Evolutionary conservation across 768 basidiomycete species (phyloP).

Genomic region (Rhodosporidiobolus odoratus): DNA sequence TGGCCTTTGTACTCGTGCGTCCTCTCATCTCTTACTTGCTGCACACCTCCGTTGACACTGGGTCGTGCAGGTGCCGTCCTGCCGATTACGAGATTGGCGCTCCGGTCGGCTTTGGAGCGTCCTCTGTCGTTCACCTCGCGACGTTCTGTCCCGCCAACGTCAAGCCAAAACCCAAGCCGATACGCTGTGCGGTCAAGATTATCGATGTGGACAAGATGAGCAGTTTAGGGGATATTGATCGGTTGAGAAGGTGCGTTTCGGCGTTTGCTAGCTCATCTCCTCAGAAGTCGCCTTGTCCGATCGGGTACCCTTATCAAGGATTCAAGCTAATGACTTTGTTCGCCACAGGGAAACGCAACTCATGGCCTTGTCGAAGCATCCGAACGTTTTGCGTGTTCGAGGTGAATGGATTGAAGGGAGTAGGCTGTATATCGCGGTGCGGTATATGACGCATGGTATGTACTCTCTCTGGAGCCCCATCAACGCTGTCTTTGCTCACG

Average conservation of each 20-base stretch:
- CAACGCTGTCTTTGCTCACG: too few species aligned
- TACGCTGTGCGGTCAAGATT: conserved; percentile 78
- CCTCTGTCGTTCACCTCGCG: conserved; percentile 82
- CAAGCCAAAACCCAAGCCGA: conserved; percentile 35
- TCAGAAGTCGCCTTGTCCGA: conserved; percentile 57
- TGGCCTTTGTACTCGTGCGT: conserved; percentile 33
- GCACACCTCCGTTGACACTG: not conserved
- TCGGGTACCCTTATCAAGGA: too few species aligned
- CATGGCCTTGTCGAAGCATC: conserved; percentile 86
- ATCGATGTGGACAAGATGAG: conserved; percentile 71
- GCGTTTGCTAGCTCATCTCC: conserved; percentile 48
- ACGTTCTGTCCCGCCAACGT: conserved; percentile 53
- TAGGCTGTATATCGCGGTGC: conserved; percentile 68
- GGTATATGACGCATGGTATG: too few species aligned
- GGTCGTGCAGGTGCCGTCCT: conserved; percentile 9
- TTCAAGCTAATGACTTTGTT: conserved; percentile 45
- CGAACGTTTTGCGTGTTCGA: conserved; percentile 85
- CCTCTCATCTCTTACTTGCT: not conserved
- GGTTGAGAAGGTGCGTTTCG: conserved; percentile 18
- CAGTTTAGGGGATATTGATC: conserved; percentile 42
- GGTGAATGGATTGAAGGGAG: conserved; percentile 82
- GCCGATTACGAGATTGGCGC: conserved; percentile 29
- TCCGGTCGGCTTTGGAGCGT: conserved; percentile 62
- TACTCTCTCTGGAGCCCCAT: too few species aligned
- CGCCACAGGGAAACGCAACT: conserved; percentile 66